phyloP scores from a whole-genome alignment of 2,329 filamentous ascomycete species.

The Verticillium isaacii region DNA sequence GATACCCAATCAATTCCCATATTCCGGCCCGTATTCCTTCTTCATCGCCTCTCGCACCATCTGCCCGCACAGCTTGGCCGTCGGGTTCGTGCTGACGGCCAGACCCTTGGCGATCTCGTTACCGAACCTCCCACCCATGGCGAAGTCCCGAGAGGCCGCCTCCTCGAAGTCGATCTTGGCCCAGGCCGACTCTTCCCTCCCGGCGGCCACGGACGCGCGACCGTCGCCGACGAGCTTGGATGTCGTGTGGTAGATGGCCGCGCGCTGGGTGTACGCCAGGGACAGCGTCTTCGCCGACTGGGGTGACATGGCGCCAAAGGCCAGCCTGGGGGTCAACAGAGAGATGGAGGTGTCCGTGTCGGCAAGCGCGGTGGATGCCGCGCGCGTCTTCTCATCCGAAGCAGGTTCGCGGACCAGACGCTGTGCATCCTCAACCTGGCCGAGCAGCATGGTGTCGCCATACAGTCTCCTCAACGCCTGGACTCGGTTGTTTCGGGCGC shows the following conservation, averaged over 20 bases:
- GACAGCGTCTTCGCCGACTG: constrained; percentile 62
- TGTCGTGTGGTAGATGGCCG: constrained; percentile 57
- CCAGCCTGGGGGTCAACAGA: constrained; percentile 50
- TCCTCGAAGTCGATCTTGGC: constrained; percentile 54
- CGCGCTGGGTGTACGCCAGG: constrained; percentile 68
- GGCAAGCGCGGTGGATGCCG: constrained; percentile 35
- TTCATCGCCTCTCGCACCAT: constrained; percentile 67
- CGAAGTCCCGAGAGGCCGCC: constrained; percentile 58
- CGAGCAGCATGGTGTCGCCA: constrained; percentile 53
- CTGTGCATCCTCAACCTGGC: constrained; percentile 28
- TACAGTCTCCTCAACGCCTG: constrained; percentile 60
- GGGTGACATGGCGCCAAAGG: constrained; percentile 52
- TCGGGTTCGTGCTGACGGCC: constrained; percentile 62
- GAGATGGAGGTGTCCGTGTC: constrained; percentile 56
- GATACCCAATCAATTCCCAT: constrained; percentile 21
- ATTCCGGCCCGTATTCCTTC: constrained; percentile 58
- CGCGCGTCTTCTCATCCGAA: constrained; percentile 29
- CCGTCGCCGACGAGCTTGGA: constrained; percentile 42
- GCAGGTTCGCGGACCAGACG: constrained; percentile 35
- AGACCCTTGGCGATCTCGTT: constrained; percentile 61
- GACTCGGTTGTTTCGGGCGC: constrained; percentile 69
- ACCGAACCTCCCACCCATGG: constrained; percentile 59
- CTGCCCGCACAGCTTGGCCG: constrained; percentile 63
- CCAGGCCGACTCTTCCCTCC: constrained; percentile 44
- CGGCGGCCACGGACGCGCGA: constrained; percentile 29